phyloP scores from a whole-genome alignment of 2,329 filamentous ascomycete species.

The Pseudopyricularia cyperi region DNA sequence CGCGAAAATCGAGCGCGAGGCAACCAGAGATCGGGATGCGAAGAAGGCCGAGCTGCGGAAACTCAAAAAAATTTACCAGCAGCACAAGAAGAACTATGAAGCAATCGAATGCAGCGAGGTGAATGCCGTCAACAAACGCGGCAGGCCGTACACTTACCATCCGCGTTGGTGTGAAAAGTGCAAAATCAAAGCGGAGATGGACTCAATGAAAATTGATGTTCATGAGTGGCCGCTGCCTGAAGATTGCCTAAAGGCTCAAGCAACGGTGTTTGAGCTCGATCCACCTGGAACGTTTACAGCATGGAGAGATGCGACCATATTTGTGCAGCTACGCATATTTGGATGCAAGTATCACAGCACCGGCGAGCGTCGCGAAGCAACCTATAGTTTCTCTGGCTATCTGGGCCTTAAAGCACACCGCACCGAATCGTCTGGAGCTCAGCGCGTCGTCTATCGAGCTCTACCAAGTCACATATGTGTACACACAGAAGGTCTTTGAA shows the following conservation, averaged over 20 bases:
- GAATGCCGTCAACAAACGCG: neutral
- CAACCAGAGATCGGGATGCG: conserved; percentile 11
- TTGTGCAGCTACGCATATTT: conserved; percentile 26
- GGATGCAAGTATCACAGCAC: conserved; percentile 5
- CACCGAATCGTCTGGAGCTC: no score
- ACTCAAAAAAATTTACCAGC: conserved; percentile 15
- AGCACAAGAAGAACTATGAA: conserved; percentile 11
- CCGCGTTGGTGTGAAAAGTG: conserved; percentile 23
- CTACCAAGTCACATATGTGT: conserved; percentile 18
- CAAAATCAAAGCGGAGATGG: conserved; percentile 12
- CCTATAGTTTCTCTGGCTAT: neutral
- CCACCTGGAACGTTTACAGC: conserved; percentile 23
- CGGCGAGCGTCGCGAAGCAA: neutral
- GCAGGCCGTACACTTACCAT: neutral
- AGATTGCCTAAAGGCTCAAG: conserved; percentile 17
- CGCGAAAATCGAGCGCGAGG: conserved; percentile 23
- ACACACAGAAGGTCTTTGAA: conserved; percentile 18
- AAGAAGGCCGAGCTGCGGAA: conserved; percentile 21
- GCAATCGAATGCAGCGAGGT: conserved; percentile 2
- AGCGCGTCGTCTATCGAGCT: conserved; percentile 19
- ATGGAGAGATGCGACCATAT: conserved; percentile 36
- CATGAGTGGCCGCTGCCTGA: conserved; percentile 44
- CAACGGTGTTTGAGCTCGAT: conserved; percentile 38
- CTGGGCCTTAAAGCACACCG: neutral
- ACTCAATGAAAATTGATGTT: conserved; percentile 26